Evolutionary conservation across 176 grass and related monocot genomes (phyloP), one percentile per base, ranked within the genome.

Genomic region (Carex parvula): DNA sequence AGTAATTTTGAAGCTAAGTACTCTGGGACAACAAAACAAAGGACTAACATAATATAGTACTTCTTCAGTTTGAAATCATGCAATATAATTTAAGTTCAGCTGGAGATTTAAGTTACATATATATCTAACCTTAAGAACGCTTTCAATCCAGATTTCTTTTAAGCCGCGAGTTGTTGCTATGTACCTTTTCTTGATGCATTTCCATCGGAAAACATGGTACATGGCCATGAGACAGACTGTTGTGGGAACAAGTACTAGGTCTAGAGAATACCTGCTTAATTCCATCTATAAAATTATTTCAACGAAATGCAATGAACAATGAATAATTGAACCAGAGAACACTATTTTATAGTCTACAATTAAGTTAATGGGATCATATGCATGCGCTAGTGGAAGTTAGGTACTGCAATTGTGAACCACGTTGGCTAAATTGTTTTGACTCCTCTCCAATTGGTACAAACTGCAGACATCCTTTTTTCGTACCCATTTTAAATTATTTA

Each of bases 121-220:
- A 16, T 60, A 62, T 54, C 82, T 71, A 29, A 90, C 88, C 81
- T 84, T 33, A 48, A 90, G 37, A 15, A 90, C 75, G 64, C 22
- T 81, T 80, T 81, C 53, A 15, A 61, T 13, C 88, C 88, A 90
- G 41, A 15, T 50, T 60, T 44, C 71, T 70, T 83, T 87, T 62
- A 6, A 29, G 3, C 57, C 53, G 15, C 14, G 44, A 26, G 16
- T 80, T 64, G 62, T 71, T 14, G 33, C 61, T 26, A 70, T 54
- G 62, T 39, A 14, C 7, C 81, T 56, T 60, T 55, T 84, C 32
- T 87, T 90, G 81, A 41, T 80, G 37, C 10, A 54, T 30, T 72
- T 82, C 80, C 80, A 87, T 67, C 82, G 61, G 39, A 68, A 90
- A 30, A n/a, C 10, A 81, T 90, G 88, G 64, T 90, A 90, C 30